A percentile compares a stretch with the other conserved stretches of the same genome.
Conservation (phyloP, 208 protist species). For the Leishmania aethiopica region DNA sequence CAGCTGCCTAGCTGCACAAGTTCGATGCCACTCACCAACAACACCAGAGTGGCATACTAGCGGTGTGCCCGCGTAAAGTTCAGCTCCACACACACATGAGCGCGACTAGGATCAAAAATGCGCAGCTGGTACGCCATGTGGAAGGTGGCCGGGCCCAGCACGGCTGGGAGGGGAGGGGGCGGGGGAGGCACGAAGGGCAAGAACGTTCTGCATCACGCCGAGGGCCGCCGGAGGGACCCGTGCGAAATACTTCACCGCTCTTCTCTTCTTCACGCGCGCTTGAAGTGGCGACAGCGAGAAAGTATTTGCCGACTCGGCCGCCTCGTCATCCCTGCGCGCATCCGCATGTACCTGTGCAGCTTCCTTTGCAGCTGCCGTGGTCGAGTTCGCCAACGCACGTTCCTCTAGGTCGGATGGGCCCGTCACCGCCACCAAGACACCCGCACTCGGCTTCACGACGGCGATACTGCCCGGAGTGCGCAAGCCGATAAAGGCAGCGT, state of each 20-base stretch:
- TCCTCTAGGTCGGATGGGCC: background rate
- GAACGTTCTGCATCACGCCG: conserved; percentile 48
- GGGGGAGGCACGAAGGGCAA: background rate
- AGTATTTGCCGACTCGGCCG: background rate
- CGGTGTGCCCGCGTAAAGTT: background rate
- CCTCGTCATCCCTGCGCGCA: background rate
- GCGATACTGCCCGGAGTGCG: background rate
- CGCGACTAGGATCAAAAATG: background rate
- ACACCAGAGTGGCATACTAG: too few species aligned
- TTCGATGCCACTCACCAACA: too few species aligned
- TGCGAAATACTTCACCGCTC: too few species aligned
- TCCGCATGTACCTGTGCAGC: background rate
- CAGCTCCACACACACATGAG: background rate
- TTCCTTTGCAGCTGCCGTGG: background rate
- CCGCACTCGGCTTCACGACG: background rate
- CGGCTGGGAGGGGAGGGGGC: too few species aligned
- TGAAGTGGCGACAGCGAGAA: background rate
- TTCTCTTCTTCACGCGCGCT: background rate
- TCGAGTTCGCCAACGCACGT: background rate
- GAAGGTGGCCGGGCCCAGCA: background rate
- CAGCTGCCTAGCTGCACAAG: too few species aligned
- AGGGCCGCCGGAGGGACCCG: conserved; percentile 34
- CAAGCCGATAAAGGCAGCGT: background rate
- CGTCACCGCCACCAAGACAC: background rate
- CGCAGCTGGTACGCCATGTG: background rate